These are phyloP conservation scores for Mariannaea elegans DNA, from an alignment of 2,329 filamentous ascomycete genomes.

Conservation along the genomic window DNA sequence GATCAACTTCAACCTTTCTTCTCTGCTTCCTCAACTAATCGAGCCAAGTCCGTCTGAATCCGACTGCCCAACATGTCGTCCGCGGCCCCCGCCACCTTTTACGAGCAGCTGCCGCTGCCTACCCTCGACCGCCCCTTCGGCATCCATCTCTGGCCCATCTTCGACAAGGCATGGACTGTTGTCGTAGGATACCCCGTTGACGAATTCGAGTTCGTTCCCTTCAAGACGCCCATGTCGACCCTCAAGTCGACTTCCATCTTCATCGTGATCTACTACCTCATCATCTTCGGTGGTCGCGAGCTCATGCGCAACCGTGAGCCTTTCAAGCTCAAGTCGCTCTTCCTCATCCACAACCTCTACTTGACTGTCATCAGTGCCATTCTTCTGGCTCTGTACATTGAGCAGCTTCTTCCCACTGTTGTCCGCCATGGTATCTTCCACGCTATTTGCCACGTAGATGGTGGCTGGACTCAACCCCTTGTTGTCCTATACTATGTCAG, in stretches of 20 bases:
- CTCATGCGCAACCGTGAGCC: slow-evolving; percentile 88
- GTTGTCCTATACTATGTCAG: slow-evolving; percentile 97
- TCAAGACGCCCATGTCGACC: slow-evolving; percentile 89
- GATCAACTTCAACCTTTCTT: slow-evolving; percentile 1
- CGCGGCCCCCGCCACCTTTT: slow-evolving; percentile 54
- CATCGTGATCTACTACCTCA: slow-evolving; percentile 87
- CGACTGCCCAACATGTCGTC: slow-evolving; percentile 48
- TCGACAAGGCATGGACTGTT: slow-evolving; percentile 83
- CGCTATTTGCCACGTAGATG: slow-evolving; percentile 80
- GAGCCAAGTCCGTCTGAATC: slow-evolving; percentile 11
- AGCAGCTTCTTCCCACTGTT: slow-evolving; percentile 88
- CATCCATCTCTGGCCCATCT: slow-evolving; percentile 91
- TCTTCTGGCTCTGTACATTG: slow-evolving; percentile 85
- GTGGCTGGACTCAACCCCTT: slow-evolving; percentile 93
- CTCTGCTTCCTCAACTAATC: neutral
- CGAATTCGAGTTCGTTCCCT: slow-evolving; percentile 84
- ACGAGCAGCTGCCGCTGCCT: slow-evolving; percentile 71
- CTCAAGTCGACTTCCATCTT: slow-evolving; percentile 82
- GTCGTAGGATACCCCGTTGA: slow-evolving; percentile 83
- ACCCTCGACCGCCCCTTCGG: slow-evolving; percentile 93
- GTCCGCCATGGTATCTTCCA: slow-evolving; percentile 85
- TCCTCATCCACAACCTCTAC: slow-evolving; percentile 97
- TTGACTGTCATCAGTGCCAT: slow-evolving; percentile 85
- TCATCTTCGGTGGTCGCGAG: slow-evolving; percentile 93
- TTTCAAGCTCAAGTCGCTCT: slow-evolving; percentile 86